These are phyloP conservation scores for Mikania micrantha DNA, from an alignment of 129 eudicot genomes.

Conservation along the genomic window DNA sequence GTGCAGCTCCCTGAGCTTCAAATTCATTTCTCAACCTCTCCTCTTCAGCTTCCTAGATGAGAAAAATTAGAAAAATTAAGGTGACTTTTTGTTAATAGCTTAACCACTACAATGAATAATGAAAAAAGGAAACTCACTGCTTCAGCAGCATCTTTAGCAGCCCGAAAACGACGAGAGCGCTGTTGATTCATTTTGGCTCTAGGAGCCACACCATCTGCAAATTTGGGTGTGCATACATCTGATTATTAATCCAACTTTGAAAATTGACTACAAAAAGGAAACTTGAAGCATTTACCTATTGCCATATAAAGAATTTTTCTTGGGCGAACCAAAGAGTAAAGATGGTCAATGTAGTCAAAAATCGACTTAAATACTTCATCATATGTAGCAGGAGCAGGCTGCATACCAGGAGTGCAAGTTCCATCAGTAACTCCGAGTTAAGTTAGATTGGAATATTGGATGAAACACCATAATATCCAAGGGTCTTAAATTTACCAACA, in stretches of 20 bases:
- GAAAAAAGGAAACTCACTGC: constrained; percentile 55
- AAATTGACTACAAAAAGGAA: neutral
- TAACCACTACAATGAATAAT: neutral
- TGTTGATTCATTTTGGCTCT: constrained; percentile 99
- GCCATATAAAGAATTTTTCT: constrained; percentile 93
- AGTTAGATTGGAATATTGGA: neutral
- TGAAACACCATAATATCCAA: neutral
- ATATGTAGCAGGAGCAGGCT: constrained; percentile 90
- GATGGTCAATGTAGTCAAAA: constrained; percentile 92
- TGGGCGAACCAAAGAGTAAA: constrained; percentile 85
- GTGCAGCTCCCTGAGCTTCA: constrained; percentile 60
- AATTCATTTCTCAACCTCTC: constrained; percentile 71
- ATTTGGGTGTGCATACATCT: constrained; percentile 10
- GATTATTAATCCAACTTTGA: neutral
- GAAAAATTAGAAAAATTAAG: constrained; percentile 1
- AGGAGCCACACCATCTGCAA: constrained; percentile 96
- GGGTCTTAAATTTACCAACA: neutral
- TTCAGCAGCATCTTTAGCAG: constrained; percentile 96
- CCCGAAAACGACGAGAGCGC: constrained; percentile 90
- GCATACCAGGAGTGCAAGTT: constrained; percentile 30
- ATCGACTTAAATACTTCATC: constrained; percentile 79
- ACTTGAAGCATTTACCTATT: constrained; percentile 52
- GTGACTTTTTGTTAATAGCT: neutral
- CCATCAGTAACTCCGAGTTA: constrained; percentile 5
- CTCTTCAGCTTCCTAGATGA: constrained; percentile 79